A percentile compares a stretch with the other conserved stretches of the same genome.
Conservation (phyloP, 495 filamentous ascomycete genomes). For the Penicillium goetzii region DNA sequence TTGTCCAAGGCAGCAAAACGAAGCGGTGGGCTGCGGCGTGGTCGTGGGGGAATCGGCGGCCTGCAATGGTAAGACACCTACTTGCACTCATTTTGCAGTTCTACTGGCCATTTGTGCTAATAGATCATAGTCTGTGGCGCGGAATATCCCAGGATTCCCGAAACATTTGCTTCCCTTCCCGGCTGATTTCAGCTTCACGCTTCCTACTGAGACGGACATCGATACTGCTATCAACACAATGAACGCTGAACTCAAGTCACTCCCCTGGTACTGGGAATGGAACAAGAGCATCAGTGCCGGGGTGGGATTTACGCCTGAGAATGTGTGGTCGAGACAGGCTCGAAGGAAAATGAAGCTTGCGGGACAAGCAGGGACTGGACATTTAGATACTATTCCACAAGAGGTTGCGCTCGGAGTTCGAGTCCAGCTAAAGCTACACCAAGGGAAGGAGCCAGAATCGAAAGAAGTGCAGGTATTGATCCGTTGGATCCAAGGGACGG, state of each 20-base stretch:
- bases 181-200: slow-evolving; percentile 56
- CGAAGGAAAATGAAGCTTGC: slow-evolving; percentile 53
- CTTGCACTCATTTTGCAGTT: not conserved
- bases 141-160: slow-evolving; percentile 58
- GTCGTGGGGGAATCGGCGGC: slow-evolving; percentile 75
- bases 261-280: slow-evolving; percentile 60
- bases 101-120: slow-evolving; percentile 11
- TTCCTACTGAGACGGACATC: slow-evolving; percentile 31
- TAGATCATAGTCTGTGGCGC: slow-evolving; percentile 50
- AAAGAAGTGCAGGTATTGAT: slow-evolving; percentile 50
- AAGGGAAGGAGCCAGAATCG: slow-evolving; percentile 25
- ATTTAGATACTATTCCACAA: slow-evolving; percentile 30
- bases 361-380: slow-evolving; percentile 26
- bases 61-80: slow-evolving; percentile 54
- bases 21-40: slow-evolving; percentile 87
- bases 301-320: slow-evolving; percentile 58
- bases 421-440: slow-evolving; percentile 41
- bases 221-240: slow-evolving; percentile 37
- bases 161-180: slow-evolving; percentile 65
- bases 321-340: slow-evolving; percentile 76
- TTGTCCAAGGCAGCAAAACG: slow-evolving; percentile 80
- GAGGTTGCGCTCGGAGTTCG: slow-evolving; percentile 51
- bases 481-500: slow-evolving; percentile 76
- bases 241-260: slow-evolving; percentile 42
- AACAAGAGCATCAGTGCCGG: slow-evolving; percentile 45